Evolutionary conservation across 2,329 filamentous ascomycete genomes (phyloP).

Genomic region (Neocatenulostroma microsporum): DNA sequence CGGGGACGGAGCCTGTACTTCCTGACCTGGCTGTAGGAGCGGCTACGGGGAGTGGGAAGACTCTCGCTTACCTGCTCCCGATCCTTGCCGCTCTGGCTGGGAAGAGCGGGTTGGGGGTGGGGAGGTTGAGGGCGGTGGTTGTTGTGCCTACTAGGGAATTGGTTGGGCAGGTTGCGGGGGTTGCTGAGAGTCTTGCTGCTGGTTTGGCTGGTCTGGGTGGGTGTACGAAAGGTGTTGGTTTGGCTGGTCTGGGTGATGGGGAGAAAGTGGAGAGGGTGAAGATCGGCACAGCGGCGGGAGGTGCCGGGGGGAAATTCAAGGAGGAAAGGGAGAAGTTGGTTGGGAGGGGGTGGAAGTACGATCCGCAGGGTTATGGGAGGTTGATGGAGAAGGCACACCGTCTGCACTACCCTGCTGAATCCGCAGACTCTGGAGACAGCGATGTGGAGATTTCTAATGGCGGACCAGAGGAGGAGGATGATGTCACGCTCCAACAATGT

Average conservation of each 20-base stretch:
- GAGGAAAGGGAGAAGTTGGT: slow-evolving; percentile 57
- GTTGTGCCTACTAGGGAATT: slow-evolving; percentile 71
- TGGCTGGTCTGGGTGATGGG: slow-evolving; percentile 50
- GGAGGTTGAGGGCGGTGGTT: slow-evolving; percentile 67
- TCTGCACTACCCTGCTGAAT: slow-evolving; percentile 25
- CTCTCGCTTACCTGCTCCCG: slow-evolving; percentile 80
- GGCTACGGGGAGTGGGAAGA: slow-evolving; percentile 93
- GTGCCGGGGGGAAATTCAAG: slow-evolving; percentile 62
- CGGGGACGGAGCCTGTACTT: slow-evolving; percentile 22
- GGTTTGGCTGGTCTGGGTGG: slow-evolving; percentile 45
- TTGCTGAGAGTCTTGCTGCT: slow-evolving; percentile 72
- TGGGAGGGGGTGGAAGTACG: slow-evolving; percentile 52
- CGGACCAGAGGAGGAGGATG: slow-evolving; percentile 32
- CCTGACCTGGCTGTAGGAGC: slow-evolving; percentile 82
- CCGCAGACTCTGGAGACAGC: too few species aligned
- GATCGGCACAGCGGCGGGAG: slow-evolving; percentile 76
- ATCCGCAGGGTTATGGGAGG: slow-evolving; percentile 51
- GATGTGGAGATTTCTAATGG: too few species aligned
- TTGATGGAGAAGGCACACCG: slow-evolving; percentile 36
- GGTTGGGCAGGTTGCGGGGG: slow-evolving; percentile 67
- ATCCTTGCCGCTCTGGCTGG: slow-evolving; percentile 72
- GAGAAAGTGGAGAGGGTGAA: too few species aligned
- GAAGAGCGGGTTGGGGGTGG: slow-evolving; percentile 48
- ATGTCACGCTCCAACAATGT: slow-evolving; percentile 18
- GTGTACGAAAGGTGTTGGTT: slow-evolving; percentile 52